Conservation (phyloP, 352 stramenopile species). For the Pythium folliculosum region DNA sequence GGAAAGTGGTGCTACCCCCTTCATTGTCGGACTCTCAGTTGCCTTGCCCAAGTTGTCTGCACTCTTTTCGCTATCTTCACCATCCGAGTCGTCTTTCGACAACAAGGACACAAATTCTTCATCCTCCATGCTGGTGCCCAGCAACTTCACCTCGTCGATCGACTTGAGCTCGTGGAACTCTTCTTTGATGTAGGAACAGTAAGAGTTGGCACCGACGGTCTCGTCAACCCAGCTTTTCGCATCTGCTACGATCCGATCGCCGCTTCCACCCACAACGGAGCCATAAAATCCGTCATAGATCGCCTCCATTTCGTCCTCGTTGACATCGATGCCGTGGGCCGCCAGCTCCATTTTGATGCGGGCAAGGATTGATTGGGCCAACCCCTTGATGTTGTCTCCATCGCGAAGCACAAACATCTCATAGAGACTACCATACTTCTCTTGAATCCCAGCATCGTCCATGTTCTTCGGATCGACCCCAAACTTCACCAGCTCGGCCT, state of each 20-base stretch:
- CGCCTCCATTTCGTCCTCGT: slow-evolving; percentile 56
- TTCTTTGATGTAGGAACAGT: slow-evolving; percentile 58
- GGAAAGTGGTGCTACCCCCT: slow-evolving; percentile 23
- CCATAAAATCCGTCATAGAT: slow-evolving; percentile 69
- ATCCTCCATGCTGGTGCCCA: slow-evolving; percentile 49
- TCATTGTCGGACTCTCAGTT: not conserved
- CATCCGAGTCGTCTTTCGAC: slow-evolving; percentile 34
- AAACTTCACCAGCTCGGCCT: slow-evolving; percentile 61
- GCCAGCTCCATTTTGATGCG: slow-evolving; percentile 73
- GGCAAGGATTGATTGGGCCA: slow-evolving; percentile 54
- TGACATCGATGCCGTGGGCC: slow-evolving; percentile 54
- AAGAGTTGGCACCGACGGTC: slow-evolving; percentile 39
- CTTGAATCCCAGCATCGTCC: slow-evolving; percentile 24
- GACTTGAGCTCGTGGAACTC: slow-evolving; percentile 65
- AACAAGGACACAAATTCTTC: slow-evolving; percentile 64
- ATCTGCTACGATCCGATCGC: slow-evolving; percentile 62
- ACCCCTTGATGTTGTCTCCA: slow-evolving; percentile 60
- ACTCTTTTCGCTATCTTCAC: slow-evolving; percentile 8
- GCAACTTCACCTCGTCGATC: slow-evolving; percentile 49
- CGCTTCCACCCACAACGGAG: slow-evolving; percentile 50
- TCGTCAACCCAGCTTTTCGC: slow-evolving; percentile 69
- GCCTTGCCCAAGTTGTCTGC: slow-evolving; percentile 1
- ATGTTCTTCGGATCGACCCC: slow-evolving; percentile 32
- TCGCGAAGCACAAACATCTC: slow-evolving; percentile 71
- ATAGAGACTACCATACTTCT: slow-evolving; percentile 60